These are phyloP conservation scores for Cyathus pygmaeus DNA, from an alignment of 1,284 basidiomycete species.

Conservation along the genomic window DNA sequence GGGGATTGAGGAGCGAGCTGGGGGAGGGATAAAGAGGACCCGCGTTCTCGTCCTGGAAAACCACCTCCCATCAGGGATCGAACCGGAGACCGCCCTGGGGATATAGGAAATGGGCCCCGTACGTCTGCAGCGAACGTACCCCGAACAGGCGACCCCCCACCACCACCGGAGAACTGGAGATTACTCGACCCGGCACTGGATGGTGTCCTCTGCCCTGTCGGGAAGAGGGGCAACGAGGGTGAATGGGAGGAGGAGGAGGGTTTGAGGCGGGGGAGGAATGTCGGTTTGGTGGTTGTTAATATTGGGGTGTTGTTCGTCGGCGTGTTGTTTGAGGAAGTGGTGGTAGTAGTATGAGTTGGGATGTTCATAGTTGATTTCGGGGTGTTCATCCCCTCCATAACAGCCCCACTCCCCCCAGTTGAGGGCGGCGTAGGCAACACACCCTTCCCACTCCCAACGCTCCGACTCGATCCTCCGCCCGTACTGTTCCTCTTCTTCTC, in stretches of 20 bases:
- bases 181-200: too few relatives aligned
- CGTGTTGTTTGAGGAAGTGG: too few relatives aligned
- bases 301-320: neutral
- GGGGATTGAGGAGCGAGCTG: neutral
- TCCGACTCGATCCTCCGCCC: too few relatives aligned
- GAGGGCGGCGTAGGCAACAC: too few relatives aligned
- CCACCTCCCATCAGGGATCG: neutral
- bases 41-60: neutral
- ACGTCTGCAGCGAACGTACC: conserved; percentile 7
- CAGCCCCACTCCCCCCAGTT: too few relatives aligned
- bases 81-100: conserved; percentile 19
- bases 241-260: neutral
- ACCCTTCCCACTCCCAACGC: too few relatives aligned
- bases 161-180: neutral
- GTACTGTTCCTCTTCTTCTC: too few relatives aligned
- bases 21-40: neutral
- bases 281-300: too few relatives aligned
- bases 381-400: neutral
- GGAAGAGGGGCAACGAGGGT: too few relatives aligned
- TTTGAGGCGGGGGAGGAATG: too few relatives aligned
- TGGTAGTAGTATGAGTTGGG: too few relatives aligned
- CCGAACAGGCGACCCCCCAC: neutral
- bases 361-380: neutral
- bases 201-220: too few relatives aligned
- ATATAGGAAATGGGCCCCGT: conserved; percentile 33